phyloP scores from a whole-genome alignment of 1,284 basidiomycete genomes.

The Leccinum griseonigrum region DNA sequence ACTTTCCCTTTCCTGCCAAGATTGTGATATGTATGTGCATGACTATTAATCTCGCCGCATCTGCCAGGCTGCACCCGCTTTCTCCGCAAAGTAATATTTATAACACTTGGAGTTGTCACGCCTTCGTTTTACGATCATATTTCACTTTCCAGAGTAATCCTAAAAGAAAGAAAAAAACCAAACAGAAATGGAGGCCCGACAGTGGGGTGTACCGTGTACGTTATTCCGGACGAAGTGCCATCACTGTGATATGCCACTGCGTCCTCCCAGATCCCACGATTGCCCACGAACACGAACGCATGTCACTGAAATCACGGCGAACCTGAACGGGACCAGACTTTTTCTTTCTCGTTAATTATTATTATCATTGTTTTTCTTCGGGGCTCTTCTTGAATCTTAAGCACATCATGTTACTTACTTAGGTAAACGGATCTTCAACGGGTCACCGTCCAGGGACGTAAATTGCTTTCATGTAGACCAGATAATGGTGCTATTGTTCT shows the following conservation, averaged over 20 bases:
- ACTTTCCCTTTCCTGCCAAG: too few relatives aligned
- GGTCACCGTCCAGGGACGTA: too few relatives aligned
- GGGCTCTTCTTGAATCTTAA: too few relatives aligned
- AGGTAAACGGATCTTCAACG: too few relatives aligned
- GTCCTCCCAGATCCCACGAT: neutral
- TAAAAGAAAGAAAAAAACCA: neutral
- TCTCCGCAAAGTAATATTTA: neutral
- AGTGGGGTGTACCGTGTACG: too few relatives aligned
- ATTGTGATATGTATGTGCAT: neutral
- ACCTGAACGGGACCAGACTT: too few relatives aligned
- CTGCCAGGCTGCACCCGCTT: neutral
- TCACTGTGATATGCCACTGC: neutral
- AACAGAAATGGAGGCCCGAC: too few relatives aligned
- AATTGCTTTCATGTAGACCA: neutral
- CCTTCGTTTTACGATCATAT: neutral
- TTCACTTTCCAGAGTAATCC: neutral
- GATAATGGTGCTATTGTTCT: too few relatives aligned
- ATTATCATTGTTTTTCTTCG: too few relatives aligned
- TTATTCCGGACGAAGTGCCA: neutral
- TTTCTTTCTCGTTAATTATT: too few relatives aligned
- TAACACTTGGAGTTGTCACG: neutral
- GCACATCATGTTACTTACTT: neutral
- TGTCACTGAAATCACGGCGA: neutral
- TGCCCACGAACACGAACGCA: neutral
- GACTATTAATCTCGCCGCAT: neutral